A percentile compares a stretch with the other conserved stretches of the same genome.
Conservation (phyloP, 2,329 filamentous ascomycete species). For the Ophiocordyceps sinensis region DNA sequence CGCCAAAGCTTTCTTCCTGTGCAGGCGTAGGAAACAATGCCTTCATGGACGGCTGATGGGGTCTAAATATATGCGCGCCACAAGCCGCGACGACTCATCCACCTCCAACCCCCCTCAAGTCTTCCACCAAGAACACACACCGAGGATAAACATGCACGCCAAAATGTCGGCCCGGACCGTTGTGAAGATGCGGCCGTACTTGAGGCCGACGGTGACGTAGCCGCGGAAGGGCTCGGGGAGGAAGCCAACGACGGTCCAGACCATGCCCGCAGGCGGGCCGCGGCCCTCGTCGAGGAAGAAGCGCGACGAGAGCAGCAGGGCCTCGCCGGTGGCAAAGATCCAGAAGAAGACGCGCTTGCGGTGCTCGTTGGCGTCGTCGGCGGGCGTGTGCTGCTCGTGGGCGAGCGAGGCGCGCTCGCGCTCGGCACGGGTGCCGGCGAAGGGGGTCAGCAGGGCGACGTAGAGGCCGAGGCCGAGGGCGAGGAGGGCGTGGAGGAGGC, state of each 20-base stretch:
- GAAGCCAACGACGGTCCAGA: conserved; percentile 49
- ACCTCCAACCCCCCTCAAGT: conserved; percentile 5
- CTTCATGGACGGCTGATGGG: too few relatives aligned
- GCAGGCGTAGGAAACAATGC: too few relatives aligned
- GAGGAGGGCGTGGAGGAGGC: conserved; percentile 58
- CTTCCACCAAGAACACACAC: conserved; percentile 33
- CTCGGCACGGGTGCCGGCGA: conserved; percentile 49
- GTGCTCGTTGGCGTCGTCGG: conserved; percentile 15
- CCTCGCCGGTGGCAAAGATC: conserved; percentile 66
- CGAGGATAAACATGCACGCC: conserved; percentile 63
- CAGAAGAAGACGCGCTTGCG: conserved; percentile 46
- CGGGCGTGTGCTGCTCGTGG: conserved; percentile 9
- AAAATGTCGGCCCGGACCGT: conserved; percentile 62
- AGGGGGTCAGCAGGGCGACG: conserved; percentile 52
- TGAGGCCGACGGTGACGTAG: conserved; percentile 44
- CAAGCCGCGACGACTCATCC: too few relatives aligned
- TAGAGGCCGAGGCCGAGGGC: conserved; percentile 57
- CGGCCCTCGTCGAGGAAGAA: conserved; percentile 54
- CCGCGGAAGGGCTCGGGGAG: conserved; percentile 50
- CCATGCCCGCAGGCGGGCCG: conserved; percentile 42
- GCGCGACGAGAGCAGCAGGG: conserved; percentile 54
- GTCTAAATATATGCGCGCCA: too few relatives aligned
- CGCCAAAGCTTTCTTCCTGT: too few relatives aligned
- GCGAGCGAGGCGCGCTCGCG: conserved; percentile 30
- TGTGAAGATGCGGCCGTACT: conserved; percentile 57